These are phyloP conservation scores for Cordyceps fumosorosea DNA, from an alignment of 2,329 filamentous ascomycete species.

Conservation along the genomic window DNA sequence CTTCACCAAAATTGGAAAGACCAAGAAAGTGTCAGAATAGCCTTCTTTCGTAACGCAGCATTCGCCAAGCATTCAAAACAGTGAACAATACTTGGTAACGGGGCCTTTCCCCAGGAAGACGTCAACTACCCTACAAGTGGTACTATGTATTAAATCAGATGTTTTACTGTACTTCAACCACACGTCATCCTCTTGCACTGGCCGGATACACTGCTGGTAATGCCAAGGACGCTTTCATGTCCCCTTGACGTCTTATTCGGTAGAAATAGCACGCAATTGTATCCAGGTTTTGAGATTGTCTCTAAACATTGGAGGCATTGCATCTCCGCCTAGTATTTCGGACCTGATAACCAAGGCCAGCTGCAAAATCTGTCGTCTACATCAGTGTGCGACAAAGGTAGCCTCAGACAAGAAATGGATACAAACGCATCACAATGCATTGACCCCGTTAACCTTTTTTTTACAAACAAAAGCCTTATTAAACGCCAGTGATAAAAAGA, in stretches of 20 bases:
- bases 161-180: no score
- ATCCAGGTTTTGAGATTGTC: background rate
- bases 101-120: no score
- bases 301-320: background rate
- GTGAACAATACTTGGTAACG: no score
- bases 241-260: background rate
- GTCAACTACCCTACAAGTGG: no score
- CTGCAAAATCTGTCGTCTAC: background rate
- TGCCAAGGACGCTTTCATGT: no score
- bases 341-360: constrained; percentile 1
- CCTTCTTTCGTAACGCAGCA: no score
- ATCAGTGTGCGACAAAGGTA: background rate
- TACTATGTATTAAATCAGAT: no score
- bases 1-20: no score
- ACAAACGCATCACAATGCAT: background rate
- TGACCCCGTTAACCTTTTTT: background rate
- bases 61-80: no score
- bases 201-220: no score
- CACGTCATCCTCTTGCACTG: no score
- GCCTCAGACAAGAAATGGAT: background rate
- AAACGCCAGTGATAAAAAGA: constrained; percentile 3
- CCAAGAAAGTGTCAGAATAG: no score
- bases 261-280: background rate
- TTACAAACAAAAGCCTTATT: background rate
- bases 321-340: background rate